phyloP scores from a whole-genome alignment of 306 rosid genomes.

The Vigna mungo region DNA sequence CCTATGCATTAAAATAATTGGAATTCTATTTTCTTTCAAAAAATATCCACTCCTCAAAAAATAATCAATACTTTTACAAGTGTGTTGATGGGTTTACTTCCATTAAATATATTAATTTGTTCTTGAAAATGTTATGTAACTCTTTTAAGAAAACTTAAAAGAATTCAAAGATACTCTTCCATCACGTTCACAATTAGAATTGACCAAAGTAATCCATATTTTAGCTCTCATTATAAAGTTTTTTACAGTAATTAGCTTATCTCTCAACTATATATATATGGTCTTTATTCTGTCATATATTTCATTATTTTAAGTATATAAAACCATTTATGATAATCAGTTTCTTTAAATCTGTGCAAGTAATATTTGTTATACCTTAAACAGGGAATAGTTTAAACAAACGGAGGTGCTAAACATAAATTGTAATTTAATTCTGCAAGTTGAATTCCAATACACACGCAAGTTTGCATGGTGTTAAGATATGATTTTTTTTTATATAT shows the following conservation, averaged over 20 bases:
- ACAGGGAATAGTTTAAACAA: background rate
- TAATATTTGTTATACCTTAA: background rate
- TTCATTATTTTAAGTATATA: too few relatives aligned
- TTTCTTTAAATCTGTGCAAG: too few relatives aligned
- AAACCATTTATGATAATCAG: too few relatives aligned
- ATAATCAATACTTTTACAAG: background rate
- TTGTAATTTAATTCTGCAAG: background rate
- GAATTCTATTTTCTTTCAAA: too few relatives aligned
- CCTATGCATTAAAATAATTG: background rate
- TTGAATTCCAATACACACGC: background rate
- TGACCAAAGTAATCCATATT: too few relatives aligned
- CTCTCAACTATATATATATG: too few relatives aligned
- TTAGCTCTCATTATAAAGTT: too few relatives aligned
- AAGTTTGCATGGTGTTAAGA: slow-evolving; percentile 13
- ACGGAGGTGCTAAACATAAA: background rate
- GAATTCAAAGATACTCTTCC: too few relatives aligned
- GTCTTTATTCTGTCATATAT: too few relatives aligned
- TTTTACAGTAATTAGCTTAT: too few relatives aligned
- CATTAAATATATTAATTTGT: background rate
- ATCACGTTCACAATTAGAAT: background rate
- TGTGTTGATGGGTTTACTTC: background rate
- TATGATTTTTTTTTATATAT: too few relatives aligned
- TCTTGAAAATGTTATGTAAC: background rate
- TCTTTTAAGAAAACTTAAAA: background rate
- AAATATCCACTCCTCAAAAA: background rate